phyloP scores from a whole-genome alignment of 1,139 yeast species.

The Nadsonia commutata region DNA sequence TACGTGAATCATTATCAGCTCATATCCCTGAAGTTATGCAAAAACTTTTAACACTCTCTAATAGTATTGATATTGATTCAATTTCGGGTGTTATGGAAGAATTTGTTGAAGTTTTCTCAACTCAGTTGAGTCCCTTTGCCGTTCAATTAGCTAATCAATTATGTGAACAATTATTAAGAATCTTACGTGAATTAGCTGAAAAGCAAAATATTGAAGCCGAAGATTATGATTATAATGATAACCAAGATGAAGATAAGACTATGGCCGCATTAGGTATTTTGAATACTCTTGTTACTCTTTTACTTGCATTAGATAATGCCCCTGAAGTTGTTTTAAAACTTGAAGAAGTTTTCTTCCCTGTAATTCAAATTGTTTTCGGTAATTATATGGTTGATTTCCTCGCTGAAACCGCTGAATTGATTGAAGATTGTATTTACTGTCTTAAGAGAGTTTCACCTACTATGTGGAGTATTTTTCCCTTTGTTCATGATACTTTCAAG shows the following conservation, averaged over 20 bases:
- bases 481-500: slow-evolving; percentile 39
- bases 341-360: slow-evolving; percentile 64
- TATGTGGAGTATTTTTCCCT: slow-evolving; percentile 61
- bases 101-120: slow-evolving; percentile 77
- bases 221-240: slow-evolving; percentile 18
- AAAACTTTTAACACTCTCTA: slow-evolving; percentile 55
- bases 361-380: slow-evolving; percentile 48
- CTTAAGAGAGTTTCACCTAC: slow-evolving; percentile 54
- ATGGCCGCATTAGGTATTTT: slow-evolving; percentile 80
- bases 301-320: slow-evolving; percentile 75
- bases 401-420: slow-evolving; percentile 68
- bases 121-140: slow-evolving; percentile 87
- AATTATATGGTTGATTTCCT: slow-evolving; percentile 63
- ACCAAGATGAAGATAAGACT: slow-evolving; percentile 52
- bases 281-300: slow-evolving; percentile 77
- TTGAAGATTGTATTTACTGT: slow-evolving; percentile 74
- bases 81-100: slow-evolving; percentile 90
- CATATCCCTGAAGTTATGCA: slow-evolving; percentile 77
- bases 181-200: slow-evolving; percentile 55
- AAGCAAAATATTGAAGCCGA: slow-evolving; percentile 13
- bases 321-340: slow-evolving; percentile 48
- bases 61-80: slow-evolving; percentile 76
- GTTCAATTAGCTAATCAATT: slow-evolving; percentile 69
- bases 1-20: slow-evolving; percentile 50
- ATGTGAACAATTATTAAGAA: slow-evolving; percentile 63